Conservation (phyloP, 768 basidiomycete species). For the Termitomyces heimii region DNA sequence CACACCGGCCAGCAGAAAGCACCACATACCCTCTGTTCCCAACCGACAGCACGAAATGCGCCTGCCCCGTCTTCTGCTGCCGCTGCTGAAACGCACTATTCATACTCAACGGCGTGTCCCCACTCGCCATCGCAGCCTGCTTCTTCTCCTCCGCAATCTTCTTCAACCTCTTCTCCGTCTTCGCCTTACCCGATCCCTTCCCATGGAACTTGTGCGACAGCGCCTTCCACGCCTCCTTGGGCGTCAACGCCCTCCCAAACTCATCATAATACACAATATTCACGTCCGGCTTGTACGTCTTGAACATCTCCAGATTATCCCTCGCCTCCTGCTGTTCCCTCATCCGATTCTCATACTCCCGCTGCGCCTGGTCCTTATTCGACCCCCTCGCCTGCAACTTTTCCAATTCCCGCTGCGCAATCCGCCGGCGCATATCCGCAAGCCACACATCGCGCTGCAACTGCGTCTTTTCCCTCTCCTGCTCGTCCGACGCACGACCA, state of each 20-base stretch:
- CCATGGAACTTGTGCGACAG: slow-evolving; percentile 98
- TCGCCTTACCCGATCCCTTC: slow-evolving; percentile 93
- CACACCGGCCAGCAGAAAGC: background rate
- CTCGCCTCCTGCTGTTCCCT: slow-evolving; percentile 91
- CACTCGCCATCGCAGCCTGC: slow-evolving; percentile 87
- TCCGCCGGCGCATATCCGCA: slow-evolving; percentile 71
- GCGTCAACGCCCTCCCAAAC: slow-evolving; percentile 80
- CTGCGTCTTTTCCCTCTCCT: slow-evolving; percentile 77
- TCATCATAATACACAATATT: slow-evolving; percentile 97
- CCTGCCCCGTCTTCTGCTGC: slow-evolving; percentile 91
- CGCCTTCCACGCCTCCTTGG: slow-evolving; percentile 98
- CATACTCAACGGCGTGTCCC: slow-evolving; percentile 95
- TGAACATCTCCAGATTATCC: slow-evolving; percentile 75
- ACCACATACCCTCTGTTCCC: slow-evolving; percentile 79
- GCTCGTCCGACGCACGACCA: slow-evolving; percentile 52
- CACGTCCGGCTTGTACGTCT: slow-evolving; percentile 94
- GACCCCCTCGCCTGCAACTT: slow-evolving; percentile 68
- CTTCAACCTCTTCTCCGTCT: slow-evolving; percentile 94
- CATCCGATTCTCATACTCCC: slow-evolving; percentile 91
- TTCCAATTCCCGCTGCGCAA: slow-evolving; percentile 79
- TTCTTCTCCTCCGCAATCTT: slow-evolving; percentile 98
- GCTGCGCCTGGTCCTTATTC: slow-evolving; percentile 86
- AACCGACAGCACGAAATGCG: slow-evolving; percentile 93
- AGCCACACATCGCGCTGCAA: slow-evolving; percentile 87
- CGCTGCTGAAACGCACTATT: slow-evolving; percentile 89